Percentiles rank a stretch among this genome's conserved stretches.
These are phyloP conservation scores for Adansonia rubrostipa DNA, from an alignment of 441 rosid species.

Conservation along the genomic window DNA sequence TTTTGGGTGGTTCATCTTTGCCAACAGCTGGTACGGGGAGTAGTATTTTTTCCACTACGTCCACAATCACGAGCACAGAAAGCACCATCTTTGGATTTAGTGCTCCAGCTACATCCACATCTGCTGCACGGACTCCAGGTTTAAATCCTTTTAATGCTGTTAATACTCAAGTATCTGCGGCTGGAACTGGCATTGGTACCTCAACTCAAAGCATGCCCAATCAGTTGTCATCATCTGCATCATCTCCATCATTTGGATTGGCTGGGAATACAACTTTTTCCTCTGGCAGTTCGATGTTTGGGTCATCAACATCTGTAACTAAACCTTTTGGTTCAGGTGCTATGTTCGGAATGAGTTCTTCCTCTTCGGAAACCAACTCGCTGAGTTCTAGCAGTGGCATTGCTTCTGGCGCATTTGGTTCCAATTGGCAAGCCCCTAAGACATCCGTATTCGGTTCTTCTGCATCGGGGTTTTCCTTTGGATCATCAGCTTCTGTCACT, in stretches of 20 bases:
- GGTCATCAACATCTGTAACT: slow-evolving; percentile 46
- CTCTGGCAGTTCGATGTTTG: slow-evolving; percentile 54
- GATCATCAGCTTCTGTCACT: slow-evolving; percentile 48
- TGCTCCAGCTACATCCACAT: slow-evolving; percentile 47
- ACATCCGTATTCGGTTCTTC: slow-evolving; percentile 50
- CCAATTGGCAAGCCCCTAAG: slow-evolving; percentile 61
- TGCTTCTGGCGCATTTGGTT: slow-evolving; percentile 48
- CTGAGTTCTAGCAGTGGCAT: slow-evolving; percentile 46
- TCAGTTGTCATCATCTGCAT: slow-evolving; percentile 53
- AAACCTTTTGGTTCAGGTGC: slow-evolving; percentile 50
- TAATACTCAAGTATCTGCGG: slow-evolving; percentile 44
- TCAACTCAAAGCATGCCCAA: slow-evolving; percentile 56
- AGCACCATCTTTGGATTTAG: slow-evolving; percentile 48
- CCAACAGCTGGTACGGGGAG: slow-evolving; percentile 32
- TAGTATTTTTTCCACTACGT: slow-evolving; percentile 35
- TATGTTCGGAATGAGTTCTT: slow-evolving; percentile 52
- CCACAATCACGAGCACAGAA: slow-evolving; percentile 39
- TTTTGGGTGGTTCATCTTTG: slow-evolving; percentile 31
- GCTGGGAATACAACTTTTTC: slow-evolving; percentile 47
- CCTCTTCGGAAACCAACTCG: slow-evolving; percentile 43
- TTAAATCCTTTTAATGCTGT: slow-evolving; percentile 46
- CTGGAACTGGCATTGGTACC: slow-evolving; percentile 48
- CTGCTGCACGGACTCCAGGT: slow-evolving; percentile 49
- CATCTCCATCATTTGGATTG: slow-evolving; percentile 54
- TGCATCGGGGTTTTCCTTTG: slow-evolving; percentile 49